A percentile compares a stretch with the other conserved stretches of the same genome.
Conservation (phyloP, 2,329 filamentous ascomycete genomes). For the Aureobasidium vineae region DNA sequence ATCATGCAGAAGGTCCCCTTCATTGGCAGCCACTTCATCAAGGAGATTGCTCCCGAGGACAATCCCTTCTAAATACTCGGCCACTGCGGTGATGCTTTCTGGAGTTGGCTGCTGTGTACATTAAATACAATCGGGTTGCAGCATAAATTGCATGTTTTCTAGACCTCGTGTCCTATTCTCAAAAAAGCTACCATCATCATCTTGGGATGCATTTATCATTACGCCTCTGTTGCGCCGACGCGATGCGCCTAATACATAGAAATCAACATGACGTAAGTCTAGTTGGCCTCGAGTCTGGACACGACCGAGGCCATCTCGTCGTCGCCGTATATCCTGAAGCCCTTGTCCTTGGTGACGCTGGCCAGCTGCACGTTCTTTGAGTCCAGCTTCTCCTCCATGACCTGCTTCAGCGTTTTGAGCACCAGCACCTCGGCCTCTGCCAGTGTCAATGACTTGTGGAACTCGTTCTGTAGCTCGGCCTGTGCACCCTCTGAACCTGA, state of each 20-base stretch:
- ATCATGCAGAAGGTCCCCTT: conserved; percentile 61
- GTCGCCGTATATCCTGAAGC: conserved; percentile 97
- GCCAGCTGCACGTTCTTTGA: conserved; percentile 98
- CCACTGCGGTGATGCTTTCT: neutral
- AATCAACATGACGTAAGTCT: conserved; percentile 20
- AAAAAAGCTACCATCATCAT: conserved; percentile 1
- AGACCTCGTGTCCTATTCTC: neutral
- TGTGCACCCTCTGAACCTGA: conserved; percentile 97
- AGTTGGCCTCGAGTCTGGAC: conserved; percentile 64
- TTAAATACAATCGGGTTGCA: conserved; percentile 17
- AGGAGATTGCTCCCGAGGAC: conserved; percentile 61
- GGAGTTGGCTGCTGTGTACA: conserved; percentile 25
- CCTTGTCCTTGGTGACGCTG: conserved; percentile 95
- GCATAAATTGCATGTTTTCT: conserved; percentile 23
- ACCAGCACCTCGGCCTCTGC: conserved; percentile 91
- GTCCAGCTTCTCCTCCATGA: conserved; percentile 99
- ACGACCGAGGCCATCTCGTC: conserved; percentile 96
- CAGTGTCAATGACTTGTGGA: conserved; percentile 95
- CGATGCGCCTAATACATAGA: conserved; percentile 26
- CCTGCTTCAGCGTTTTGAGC: conserved; percentile 97
- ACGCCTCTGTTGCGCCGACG: conserved; percentile 26
- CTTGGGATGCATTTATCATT: conserved; percentile 23
- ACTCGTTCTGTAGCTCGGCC: conserved; percentile 97
- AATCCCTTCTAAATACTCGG: conserved; percentile 53
- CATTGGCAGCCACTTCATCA: conserved; percentile 56